A percentile compares a stretch with the other conserved stretches of the same genome.
phyloP scores from a whole-genome alignment of 768 basidiomycete genomes.

The Tubosaeta sp. region DNA sequence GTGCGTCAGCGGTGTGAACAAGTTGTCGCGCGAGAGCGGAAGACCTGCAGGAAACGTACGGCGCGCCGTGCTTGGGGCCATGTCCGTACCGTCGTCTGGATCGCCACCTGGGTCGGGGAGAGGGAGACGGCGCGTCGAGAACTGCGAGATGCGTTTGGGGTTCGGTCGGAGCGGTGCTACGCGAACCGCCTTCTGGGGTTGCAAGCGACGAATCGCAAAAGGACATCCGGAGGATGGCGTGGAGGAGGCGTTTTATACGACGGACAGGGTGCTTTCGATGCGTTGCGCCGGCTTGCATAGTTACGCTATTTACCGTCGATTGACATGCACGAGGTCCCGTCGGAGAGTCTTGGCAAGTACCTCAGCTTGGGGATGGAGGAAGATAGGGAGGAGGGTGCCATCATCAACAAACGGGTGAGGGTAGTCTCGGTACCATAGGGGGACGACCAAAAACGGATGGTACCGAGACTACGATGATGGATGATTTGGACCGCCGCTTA shows the following conservation, averaged over 20 bases:
- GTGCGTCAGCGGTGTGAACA: slow-evolving; percentile 65
- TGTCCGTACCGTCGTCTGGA: neutral
- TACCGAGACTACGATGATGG: too few relatives aligned
- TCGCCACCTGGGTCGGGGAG: neutral
- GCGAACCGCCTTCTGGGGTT: slow-evolving; percentile 35
- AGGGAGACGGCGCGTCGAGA: slow-evolving; percentile 50
- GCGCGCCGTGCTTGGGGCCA: too few relatives aligned
- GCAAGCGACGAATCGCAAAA: slow-evolving; percentile 18
- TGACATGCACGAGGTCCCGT: slow-evolving; percentile 78
- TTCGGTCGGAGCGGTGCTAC: slow-evolving; percentile 51
- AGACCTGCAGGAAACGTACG: slow-evolving; percentile 32
- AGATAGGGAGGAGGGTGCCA: slow-evolving; percentile 29
- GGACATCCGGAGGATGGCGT: slow-evolving; percentile 95
- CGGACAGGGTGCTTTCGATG: slow-evolving; percentile 84
- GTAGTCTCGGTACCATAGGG: too few relatives aligned
- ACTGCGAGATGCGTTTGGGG: slow-evolving; percentile 50
- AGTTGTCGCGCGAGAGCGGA: slow-evolving; percentile 61
- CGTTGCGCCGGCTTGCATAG: slow-evolving; percentile 53
- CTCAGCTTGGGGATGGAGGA: slow-evolving; percentile 49
- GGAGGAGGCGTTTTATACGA: slow-evolving; percentile 98
- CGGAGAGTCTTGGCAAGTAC: slow-evolving; percentile 60
- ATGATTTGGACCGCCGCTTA: slow-evolving; percentile 65
- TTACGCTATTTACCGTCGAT: slow-evolving; percentile 79
- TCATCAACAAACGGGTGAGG: too few relatives aligned
- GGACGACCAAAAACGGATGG: too few relatives aligned